Evolutionary conservation across 768 basidiomycete species (phyloP), one percentile per base, ranked within the genome.

Genomic region (Podaxis mareebaensis): DNA sequence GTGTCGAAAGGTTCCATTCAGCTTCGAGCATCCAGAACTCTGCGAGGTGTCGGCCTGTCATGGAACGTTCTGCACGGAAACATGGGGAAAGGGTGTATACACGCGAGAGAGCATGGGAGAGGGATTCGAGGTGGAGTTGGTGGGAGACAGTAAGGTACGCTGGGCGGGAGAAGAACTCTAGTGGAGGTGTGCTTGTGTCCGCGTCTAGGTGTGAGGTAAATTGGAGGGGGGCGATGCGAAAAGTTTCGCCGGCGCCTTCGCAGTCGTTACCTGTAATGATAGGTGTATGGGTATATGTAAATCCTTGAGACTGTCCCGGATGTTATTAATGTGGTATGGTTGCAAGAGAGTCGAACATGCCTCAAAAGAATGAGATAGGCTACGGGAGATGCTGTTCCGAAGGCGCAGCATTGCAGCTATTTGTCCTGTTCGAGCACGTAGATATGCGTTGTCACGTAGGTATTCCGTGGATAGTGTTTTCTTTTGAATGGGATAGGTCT

Each of bases 11-110:
- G 2, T 87, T 87, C 84, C 93, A 89, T 72, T 99, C 97, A 0
- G 93, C 96, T 76, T 99, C 97, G 59, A 98, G 85, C 97, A 99
- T 99, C 92, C 94, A 98, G 75, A 99, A 99, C 74, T 99, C 97
- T 56, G 93, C 88, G 12, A 99, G 84, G 72, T 99, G 97, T n/a
- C 96, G 82, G 36, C 86, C 85, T 1, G 96, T 98, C 67, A 89
- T 83, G 2, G 90, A 92, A 4, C 86, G 86, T 72, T 99, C 97
- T 22, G 97, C 96, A 15, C 97, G 90, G 76, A 99, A 99, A 67
- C 91, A 91, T 0, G 97, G 96, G 0, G 92, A 89, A 24, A 99
- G 84, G 0, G 96, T 96, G 78, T 95, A 99, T 1, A 93, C 91
- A 20, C 96, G 86, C 0, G 90, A 84, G 17, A 96, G 75, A 0